phyloP scores from a whole-genome alignment of 2,329 filamentous ascomycete genomes.

The Teratosphaeria gauchensis region DNA sequence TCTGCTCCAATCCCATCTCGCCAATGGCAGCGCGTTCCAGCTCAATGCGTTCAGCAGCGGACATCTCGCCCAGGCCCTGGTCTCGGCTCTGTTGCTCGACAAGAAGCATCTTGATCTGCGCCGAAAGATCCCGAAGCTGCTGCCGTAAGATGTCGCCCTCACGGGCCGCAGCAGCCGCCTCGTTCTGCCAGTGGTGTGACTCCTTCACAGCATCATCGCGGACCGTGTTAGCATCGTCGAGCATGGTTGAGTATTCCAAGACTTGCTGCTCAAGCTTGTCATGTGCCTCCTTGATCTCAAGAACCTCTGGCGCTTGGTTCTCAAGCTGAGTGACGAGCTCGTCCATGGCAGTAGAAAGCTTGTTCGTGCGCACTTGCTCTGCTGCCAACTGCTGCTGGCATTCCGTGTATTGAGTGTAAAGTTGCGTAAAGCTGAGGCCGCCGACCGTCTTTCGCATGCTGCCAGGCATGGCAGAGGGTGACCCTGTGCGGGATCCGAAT shows the following conservation, averaged over 20 bases:
- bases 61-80: conserved; percentile 63
- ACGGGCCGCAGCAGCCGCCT: conserved; percentile 50
- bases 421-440: conserved; percentile 50
- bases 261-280: conserved; percentile 72
- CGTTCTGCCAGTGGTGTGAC: conserved; percentile 66
- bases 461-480: conserved; percentile 35
- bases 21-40: conserved; percentile 70
- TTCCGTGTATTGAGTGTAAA: conserved; percentile 53
- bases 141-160: conserved; percentile 74
- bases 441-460: conserved; percentile 42
- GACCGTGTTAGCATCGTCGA: conserved; percentile 72
- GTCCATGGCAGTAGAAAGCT: conserved; percentile 68
- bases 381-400: conserved; percentile 62
- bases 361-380: conserved; percentile 64
- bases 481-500: conserved; percentile 36
- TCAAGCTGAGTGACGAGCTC: conserved; percentile 80
- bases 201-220: conserved; percentile 71
- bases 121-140: conserved; percentile 79
- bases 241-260: conserved; percentile 64
- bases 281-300: conserved; percentile 74
- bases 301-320: conserved; percentile 74
- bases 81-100: conserved; percentile 78
- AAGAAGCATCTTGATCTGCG: conserved; percentile 81
- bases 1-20: conserved; percentile 63
- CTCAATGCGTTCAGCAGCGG: conserved; percentile 61